Evolutionary conservation across 1,139 yeast genomes (phyloP), one percentile per base, ranked within the genome.

Genomic region (Candida pseudoviswanathii): DNA sequence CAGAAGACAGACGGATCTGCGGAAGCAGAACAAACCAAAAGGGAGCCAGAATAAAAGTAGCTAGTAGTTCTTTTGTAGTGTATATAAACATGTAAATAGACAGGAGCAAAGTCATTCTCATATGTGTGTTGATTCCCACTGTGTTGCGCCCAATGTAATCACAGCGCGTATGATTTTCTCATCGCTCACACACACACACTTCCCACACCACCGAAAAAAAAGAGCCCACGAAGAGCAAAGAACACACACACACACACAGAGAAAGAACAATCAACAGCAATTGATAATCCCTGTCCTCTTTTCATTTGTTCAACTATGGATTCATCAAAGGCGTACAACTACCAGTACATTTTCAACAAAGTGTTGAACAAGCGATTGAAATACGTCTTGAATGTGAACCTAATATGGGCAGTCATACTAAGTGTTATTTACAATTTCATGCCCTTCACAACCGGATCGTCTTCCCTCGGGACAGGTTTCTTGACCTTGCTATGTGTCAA

Each of bases 301-400:
- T 62, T 51, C 40, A 47, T 5, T 25, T 24, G 25, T 30, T 21
- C 25, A 16, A 29, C 24, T n/a, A 47, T 37, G 44, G 34, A 43
- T 27, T 44, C 38, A 24, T n/a, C 34, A 6, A 41, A 45, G 43
- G 34, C 39, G 27, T 55, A 59, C 38, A 58, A 61, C 33, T 71
- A 71, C 54, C 64, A 63, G 46, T 48, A 59, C 36, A 64, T 68
- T 53, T 73, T 69, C 54, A 52, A 53, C 29, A 69, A 68, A 48
- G 77, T 74, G 3, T 59, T 65, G 43, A 53, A 59, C 44, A 73
- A 73, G 51, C 58, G 80, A 45, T 64, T 74, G 61, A 66, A 64
- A 49, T 75, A 63, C 53, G 67, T 70, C 44, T 66, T 67, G 57
- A 71, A 73, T 45, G 61, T 73, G 41, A 59, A 62, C 47, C 58